These are phyloP conservation scores for Helichrysum umbraculigerum DNA, from an alignment of 129 eudicot species.

Conservation along the genomic window DNA sequence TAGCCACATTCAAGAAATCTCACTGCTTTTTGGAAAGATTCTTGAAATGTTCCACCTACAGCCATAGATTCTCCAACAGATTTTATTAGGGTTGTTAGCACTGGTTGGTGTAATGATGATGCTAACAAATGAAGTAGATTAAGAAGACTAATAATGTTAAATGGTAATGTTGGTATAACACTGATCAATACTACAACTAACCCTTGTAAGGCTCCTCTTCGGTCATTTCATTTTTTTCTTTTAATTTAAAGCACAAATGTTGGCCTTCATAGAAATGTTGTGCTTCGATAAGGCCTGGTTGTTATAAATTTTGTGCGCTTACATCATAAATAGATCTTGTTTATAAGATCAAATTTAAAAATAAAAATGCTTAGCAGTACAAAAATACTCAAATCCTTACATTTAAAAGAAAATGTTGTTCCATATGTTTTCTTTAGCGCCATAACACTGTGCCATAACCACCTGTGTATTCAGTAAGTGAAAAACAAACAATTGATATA, in stretches of 20 bases:
- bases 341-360: neutral
- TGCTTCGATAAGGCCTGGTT: neutral
- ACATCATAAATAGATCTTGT: neutral
- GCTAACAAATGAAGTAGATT: too few species aligned
- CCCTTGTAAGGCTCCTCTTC: neutral
- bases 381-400: constrained; percentile 45
- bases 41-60: too few species aligned
- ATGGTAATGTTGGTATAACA: too few species aligned
- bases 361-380: neutral
- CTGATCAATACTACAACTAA: too few species aligned
- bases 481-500: constrained; percentile 4
- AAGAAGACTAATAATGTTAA: too few species aligned
- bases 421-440: constrained; percentile 83
- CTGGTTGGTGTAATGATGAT: too few species aligned
- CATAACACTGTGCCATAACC: constrained; percentile 96
- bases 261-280: constrained; percentile 1
- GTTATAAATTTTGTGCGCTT: neutral
- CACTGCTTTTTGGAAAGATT: too few species aligned
- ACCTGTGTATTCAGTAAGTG: constrained; percentile 48
- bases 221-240: constrained; percentile 16
- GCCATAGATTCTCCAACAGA: too few species aligned
- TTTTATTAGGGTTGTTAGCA: too few species aligned
- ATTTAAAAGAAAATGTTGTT: constrained; percentile 77
- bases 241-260: constrained; percentile 17
- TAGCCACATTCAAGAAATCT: too few species aligned